Evolutionary conservation across 2,329 filamentous ascomycete species (phyloP).

Genomic region (Colletotrichum limetticola): DNA sequence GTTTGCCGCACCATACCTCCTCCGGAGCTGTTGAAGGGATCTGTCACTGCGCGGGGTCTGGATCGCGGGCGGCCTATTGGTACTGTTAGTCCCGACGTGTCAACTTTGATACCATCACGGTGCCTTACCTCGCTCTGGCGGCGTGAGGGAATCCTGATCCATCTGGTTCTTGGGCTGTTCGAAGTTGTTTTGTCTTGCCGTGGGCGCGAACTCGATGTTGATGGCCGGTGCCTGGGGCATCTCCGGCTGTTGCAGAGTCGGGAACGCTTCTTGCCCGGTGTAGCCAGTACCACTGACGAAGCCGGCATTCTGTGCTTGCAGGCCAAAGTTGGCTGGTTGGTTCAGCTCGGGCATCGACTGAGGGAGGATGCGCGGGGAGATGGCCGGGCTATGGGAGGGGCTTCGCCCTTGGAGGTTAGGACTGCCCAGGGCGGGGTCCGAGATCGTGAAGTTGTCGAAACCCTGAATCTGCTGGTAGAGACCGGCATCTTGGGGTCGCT

Average conservation of each 20-base stretch:
- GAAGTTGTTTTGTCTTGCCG: conserved; percentile 72
- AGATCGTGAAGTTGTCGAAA: conserved; percentile 84
- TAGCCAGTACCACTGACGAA: conserved; percentile 49
- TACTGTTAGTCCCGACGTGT: conserved; percentile 36
- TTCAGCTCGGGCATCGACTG: conserved; percentile 65
- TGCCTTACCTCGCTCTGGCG: conserved; percentile 74
- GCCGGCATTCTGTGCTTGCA: conserved; percentile 52
- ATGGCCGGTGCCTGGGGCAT: conserved; percentile 86
- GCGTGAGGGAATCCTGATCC: conserved; percentile 83
- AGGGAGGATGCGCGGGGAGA: conserved; percentile 70
- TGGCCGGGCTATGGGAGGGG: conserved; percentile 79
- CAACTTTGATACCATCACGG: background rate
- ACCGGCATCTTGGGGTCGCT: conserved; percentile 76
- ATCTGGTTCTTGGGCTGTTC: conserved; percentile 73
- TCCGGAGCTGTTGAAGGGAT: conserved; percentile 65
- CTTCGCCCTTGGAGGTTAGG: conserved; percentile 78
- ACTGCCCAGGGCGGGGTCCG: conserved; percentile 73
- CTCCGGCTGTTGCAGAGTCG: conserved; percentile 64
- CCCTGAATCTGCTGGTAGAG: conserved; percentile 83
- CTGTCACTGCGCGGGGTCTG: conserved; percentile 67
- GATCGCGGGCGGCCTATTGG: conserved; percentile 57
- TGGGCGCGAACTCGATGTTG: conserved; percentile 91
- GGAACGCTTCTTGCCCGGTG: conserved; percentile 62
- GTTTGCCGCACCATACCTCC: conserved; percentile 51
- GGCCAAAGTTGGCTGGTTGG: conserved; percentile 59